These are phyloP conservation scores for Fusarium piperis DNA, from an alignment of 2,329 filamentous ascomycete genomes.

Conservation along the genomic window DNA sequence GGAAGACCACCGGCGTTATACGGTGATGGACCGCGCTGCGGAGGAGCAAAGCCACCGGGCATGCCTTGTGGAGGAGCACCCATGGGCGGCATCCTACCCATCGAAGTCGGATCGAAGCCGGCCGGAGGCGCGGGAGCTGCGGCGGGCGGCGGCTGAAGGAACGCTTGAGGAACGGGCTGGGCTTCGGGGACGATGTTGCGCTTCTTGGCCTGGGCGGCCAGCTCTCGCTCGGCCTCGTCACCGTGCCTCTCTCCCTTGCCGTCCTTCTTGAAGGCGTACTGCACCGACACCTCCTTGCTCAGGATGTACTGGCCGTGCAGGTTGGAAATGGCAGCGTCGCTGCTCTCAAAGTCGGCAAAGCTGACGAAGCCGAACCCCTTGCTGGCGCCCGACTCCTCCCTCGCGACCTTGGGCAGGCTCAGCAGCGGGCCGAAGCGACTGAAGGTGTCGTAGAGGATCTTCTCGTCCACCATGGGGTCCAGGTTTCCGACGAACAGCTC, in stretches of 20 bases:
- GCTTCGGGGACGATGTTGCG: constrained; percentile 89
- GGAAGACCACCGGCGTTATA: constrained; percentile 43
- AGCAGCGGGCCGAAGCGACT: constrained; percentile 89
- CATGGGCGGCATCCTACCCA: constrained; percentile 43
- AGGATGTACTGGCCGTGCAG: constrained; percentile 97
- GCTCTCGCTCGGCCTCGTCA: constrained; percentile 89
- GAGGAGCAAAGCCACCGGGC: constrained; percentile 52
- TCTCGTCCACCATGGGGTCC: constrained; percentile 93
- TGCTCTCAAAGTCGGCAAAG: constrained; percentile 91
- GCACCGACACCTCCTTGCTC: constrained; percentile 95
- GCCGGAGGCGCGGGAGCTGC: constrained; percentile 40
- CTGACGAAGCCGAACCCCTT: constrained; percentile 98
- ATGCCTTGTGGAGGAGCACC: constrained; percentile 48
- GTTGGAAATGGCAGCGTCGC: constrained; percentile 88
- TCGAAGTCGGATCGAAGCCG: constrained; percentile 50
- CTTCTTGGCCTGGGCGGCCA: constrained; percentile 91
- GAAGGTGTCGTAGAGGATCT: constrained; percentile 94
- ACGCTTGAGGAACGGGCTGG: constrained; percentile 78
- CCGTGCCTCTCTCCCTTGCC: constrained; percentile 97
- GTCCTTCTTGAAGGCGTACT: constrained; percentile 99
- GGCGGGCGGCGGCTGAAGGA: constrained; percentile 59
- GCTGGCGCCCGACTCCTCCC: constrained; percentile 86
- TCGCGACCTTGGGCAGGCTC: constrained; percentile 87
- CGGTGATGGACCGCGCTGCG: constrained; percentile 47
- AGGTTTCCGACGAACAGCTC: constrained; percentile 98